These are phyloP conservation scores for Canna indica DNA, from an alignment of 176 grass and related monocot genomes.

Conservation along the genomic window DNA sequence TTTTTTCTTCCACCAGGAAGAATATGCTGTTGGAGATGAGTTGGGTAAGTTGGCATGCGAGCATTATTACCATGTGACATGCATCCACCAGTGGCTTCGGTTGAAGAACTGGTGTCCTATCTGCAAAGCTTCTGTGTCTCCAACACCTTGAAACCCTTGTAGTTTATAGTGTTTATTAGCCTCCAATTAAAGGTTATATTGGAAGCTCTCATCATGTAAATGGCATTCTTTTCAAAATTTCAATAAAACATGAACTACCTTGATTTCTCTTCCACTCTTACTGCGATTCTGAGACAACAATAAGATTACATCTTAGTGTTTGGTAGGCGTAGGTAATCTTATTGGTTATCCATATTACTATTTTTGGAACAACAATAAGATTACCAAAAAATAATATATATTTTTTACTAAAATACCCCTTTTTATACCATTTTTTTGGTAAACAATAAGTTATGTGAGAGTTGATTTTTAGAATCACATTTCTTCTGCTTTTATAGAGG, in stretches of 20 bases:
- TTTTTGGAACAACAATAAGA: too few species aligned
- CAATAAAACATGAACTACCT: neutral
- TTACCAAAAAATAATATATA: too few species aligned
- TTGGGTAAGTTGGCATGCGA: neutral
- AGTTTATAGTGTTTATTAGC: neutral
- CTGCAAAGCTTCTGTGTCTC: slow-evolving; percentile 7
- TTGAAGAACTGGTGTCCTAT: slow-evolving; percentile 13
- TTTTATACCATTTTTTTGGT: too few species aligned
- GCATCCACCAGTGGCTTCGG: slow-evolving; percentile 14
- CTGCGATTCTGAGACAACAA: too few species aligned
- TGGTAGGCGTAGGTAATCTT: too few species aligned
- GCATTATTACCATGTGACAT: slow-evolving; percentile 9
- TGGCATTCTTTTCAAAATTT: neutral
- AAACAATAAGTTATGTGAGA: too few species aligned
- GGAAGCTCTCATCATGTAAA: neutral
- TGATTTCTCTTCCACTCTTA: neutral
- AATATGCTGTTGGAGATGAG: neutral
- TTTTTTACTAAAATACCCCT: too few species aligned
- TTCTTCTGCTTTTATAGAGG: too few species aligned
- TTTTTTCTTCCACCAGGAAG: slow-evolving; percentile 8
- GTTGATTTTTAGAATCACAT: too few species aligned
- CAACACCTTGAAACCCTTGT: neutral
- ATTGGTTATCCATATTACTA: too few species aligned
- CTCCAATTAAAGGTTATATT: too few species aligned
- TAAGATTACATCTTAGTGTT: too few species aligned